A percentile compares a stretch with the other conserved stretches of the same genome.
These are phyloP conservation scores for Ogataea thermomethanolica DNA, from an alignment of 805 yeast species.

Conservation along the genomic window DNA sequence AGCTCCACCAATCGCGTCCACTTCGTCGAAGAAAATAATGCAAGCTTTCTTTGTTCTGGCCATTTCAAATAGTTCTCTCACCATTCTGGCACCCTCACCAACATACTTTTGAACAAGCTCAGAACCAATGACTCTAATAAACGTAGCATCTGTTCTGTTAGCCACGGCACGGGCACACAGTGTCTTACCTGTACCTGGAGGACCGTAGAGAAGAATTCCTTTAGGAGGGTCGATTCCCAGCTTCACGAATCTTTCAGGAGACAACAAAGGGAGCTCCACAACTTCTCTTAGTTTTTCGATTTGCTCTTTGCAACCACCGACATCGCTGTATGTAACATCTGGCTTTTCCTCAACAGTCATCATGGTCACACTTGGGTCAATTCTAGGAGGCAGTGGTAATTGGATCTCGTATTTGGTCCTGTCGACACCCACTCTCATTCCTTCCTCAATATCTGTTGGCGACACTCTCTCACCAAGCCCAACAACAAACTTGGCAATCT, in stretches of 20 bases:
- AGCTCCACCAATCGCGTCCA: constrained; percentile 99
- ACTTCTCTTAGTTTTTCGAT: constrained; percentile 95
- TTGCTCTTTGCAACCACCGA: constrained; percentile 98
- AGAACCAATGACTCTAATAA: constrained; percentile 96
- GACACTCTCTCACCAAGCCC: constrained; percentile 95
- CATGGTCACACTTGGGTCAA: constrained; percentile 98
- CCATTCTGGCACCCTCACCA: constrained; percentile 99
- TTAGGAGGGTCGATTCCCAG: constrained; percentile 99
- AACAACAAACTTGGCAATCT: constrained; percentile 96
- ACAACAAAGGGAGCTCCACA: constrained; percentile 86
- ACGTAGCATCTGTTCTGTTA: constrained; percentile 97
- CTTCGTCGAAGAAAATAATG: constrained; percentile 95
- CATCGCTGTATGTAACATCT: constrained; percentile 96
- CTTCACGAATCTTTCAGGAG: constrained; percentile 95
- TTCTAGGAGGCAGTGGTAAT: constrained; percentile 94
- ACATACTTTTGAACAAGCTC: constrained; percentile 97
- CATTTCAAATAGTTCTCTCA: constrained; percentile 97
- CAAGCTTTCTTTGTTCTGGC: constrained; percentile 98
- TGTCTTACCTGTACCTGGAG: constrained; percentile 99
- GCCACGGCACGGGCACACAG: constrained; percentile 99
- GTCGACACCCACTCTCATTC: constrained; percentile 99
- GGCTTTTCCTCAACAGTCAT: constrained; percentile 99
- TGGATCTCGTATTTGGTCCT: constrained; percentile 95
- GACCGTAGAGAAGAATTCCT: constrained; percentile 94
- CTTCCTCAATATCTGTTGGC: constrained; percentile 98